Evolutionary conservation across 2,329 filamentous ascomycete species (phyloP), one percentile per base, ranked within the genome.

Genomic region (Aspergillus ochraceoroseus): DNA sequence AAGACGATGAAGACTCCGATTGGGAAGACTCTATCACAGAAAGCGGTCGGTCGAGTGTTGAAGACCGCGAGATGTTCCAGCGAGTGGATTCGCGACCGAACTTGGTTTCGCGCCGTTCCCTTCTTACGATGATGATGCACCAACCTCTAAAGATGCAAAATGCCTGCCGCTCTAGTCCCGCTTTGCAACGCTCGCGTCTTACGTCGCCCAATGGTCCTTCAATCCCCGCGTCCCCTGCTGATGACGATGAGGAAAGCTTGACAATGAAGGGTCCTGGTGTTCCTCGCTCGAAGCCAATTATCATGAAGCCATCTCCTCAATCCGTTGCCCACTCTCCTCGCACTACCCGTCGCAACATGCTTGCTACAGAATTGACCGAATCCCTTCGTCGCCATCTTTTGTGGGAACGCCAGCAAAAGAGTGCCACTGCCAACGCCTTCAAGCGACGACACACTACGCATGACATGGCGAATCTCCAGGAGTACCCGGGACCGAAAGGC

Each of bases 351-450:
- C 80, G 89, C 46, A 94, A 95, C 66, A 98, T 98, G 92, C 76
- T 98, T 41, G 84, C 87, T 6, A 94, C 87, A 0, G 92, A 98
- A 69, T 73, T 98, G 39, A 95, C 90, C 2, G 88, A 95, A 62
- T 94, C 87, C 14, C 80, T 98, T 3, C 81, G 92, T 14, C 85
- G 88, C 54, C 86, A 95, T 56, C 80, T 98, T 11, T 77, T 96
- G 11, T 94, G 87, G 85, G 92, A 98, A 64, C 83, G 92, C 37
- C 87, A 94, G 59, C 90, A 96, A 61, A 94, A 92, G 75, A 87
- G 87, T 44, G 84, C 85, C 22, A 90, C 87, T 5, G 86, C 83
- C 56, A 89, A 90, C 49, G 87, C 89, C 1, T 86, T 90, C 39
- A 94, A 95, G 73, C 80, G 90, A 48, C 77, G 87, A 44, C 88